phyloP scores from a whole-genome alignment of 805 yeast genomes.

The Yarrowia sp. region DNA sequence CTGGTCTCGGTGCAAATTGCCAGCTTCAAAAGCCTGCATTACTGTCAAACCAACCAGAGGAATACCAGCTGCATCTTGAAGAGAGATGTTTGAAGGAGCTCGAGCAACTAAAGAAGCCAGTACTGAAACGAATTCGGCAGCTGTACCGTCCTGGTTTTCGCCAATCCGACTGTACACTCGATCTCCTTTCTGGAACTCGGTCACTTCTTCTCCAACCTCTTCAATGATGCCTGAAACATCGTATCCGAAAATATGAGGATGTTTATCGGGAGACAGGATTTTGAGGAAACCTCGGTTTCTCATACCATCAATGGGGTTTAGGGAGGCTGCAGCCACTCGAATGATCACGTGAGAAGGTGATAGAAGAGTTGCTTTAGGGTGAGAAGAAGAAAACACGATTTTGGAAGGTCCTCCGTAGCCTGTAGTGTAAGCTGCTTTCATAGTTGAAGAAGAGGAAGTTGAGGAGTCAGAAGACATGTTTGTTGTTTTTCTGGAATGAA shows the following conservation, averaged over 20 bases:
- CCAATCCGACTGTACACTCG: slow-evolving; percentile 28
- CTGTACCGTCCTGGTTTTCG: slow-evolving; percentile 27
- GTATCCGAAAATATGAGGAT: slow-evolving; percentile 31
- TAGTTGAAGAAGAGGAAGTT: background rate
- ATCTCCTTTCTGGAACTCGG: slow-evolving; percentile 31
- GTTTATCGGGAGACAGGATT: slow-evolving; percentile 8
- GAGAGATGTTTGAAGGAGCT: slow-evolving; percentile 31
- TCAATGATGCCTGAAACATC: slow-evolving; percentile 35
- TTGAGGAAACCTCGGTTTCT: slow-evolving; percentile 28
- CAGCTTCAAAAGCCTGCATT: slow-evolving; percentile 28
- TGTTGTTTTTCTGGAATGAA: too few relatives aligned
- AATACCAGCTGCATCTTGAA: slow-evolving; percentile 31
- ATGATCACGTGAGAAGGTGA: slow-evolving; percentile 28
- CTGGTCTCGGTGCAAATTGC: slow-evolving; percentile 26
- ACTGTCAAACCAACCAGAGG: slow-evolving; percentile 32
- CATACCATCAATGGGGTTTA: slow-evolving; percentile 35
- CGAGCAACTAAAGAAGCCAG: slow-evolving; percentile 19
- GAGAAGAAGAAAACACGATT: background rate
- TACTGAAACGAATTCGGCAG: slow-evolving; percentile 30
- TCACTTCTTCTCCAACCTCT: slow-evolving; percentile 32
- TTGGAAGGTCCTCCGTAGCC: slow-evolving; percentile 12
- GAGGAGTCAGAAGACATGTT: background rate
- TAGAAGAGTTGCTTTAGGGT: background rate
- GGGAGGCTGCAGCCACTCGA: slow-evolving; percentile 31
- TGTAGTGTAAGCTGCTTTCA: slow-evolving; percentile 16